Base-by-base conservation (phyloP, 2,329 filamentous ascomycete species). In the Calonectria ilicicola region DNA sequence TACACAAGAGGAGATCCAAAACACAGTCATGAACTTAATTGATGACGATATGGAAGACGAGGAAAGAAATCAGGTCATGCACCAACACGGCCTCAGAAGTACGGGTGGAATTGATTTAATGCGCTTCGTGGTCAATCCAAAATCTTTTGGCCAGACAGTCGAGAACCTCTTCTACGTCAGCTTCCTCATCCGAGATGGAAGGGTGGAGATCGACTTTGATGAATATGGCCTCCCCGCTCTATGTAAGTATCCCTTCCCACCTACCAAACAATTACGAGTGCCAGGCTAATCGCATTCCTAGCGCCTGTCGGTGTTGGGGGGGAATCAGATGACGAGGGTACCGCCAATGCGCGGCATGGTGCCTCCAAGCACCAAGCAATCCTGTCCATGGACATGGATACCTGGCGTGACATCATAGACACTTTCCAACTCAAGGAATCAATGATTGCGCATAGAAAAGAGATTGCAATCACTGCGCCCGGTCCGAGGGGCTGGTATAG, bases 121-220 rank as follows among this genome's bases (percentile, higher is more conserved):
- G 82, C 92, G 93, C 65, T 98, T 98, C 77, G 94, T 95, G 47
- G 90, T 98, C 75, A 98, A 99, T 78, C 97, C 97, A 0, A 87
- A 87, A 46, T 98, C 95, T 0, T 99, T 98, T 79, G 95, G 95
- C 0, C 97, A 99, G 83, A 98, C 95, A 0, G 92, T 99, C 8
- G 97, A 99, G 82, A 99, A 99, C 79, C 88, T 99, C 79, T 99
- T 99, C 83, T 98, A 98, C 82, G 91, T 98, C 77, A 97, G 95
- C 81, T 99, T 99, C 81, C 86, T 99, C 73, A 95, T 98, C 72
- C 92, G 94, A 70, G 97, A 99, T 84, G 95, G 95, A 14, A 91
- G 90, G 72, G 90, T 95, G 7, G 91, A 91, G 40, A 88, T 99
- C n/a, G 87, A 90, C 3, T 89, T 91, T 69, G 96, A 98, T 80